Percentiles rank a stretch among this genome's conserved stretches.
Conservation (phyloP, 176 grass and related monocot species). For the Puya raimondii region DNA sequence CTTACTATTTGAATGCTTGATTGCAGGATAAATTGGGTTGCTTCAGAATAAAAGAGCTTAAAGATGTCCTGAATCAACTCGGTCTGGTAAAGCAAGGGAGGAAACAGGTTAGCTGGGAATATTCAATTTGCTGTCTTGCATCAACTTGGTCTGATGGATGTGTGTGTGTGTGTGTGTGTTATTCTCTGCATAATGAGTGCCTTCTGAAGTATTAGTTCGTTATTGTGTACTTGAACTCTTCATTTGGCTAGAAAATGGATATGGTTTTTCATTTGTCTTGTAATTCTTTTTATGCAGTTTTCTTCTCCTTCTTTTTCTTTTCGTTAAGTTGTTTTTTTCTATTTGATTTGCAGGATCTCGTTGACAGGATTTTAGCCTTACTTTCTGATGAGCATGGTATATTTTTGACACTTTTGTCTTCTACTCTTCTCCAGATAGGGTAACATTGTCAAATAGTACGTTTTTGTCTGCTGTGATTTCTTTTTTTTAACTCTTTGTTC, state of each 20-base stretch:
- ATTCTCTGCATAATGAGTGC: too few relatives aligned
- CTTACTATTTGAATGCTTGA: slow-evolving; percentile 7
- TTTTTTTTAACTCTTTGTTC: background rate
- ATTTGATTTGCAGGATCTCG: slow-evolving; percentile 42
- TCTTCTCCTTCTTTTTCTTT: slow-evolving; percentile 8
- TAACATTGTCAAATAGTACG: background rate
- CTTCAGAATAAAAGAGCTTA: slow-evolving; percentile 89
- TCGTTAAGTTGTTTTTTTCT: slow-evolving; percentile 13
- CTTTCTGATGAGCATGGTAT: slow-evolving; percentile 50
- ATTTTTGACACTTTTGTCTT: slow-evolving; percentile 3
- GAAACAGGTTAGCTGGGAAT: slow-evolving; percentile 61
- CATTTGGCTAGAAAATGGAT: background rate
- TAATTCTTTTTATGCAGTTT: slow-evolving; percentile 1
- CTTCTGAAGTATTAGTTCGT: too few relatives aligned
- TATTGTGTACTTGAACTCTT: too few relatives aligned
- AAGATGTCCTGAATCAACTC: slow-evolving; percentile 72
- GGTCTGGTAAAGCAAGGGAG: slow-evolving; percentile 62
- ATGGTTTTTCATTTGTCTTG: slow-evolving; percentile 6
- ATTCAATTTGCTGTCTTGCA: background rate
- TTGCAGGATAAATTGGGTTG: slow-evolving; percentile 39
- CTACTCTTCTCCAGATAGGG: background rate
- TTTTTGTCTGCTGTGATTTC: background rate
- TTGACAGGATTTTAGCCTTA: slow-evolving; percentile 41
- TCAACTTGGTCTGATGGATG: background rate
- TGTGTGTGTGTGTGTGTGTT: too few relatives aligned